Evolutionary conservation across 352 stramenopile genomes (phyloP), one percentile per base, ranked within the genome.

Genomic region (Plasmopara muralis): DNA sequence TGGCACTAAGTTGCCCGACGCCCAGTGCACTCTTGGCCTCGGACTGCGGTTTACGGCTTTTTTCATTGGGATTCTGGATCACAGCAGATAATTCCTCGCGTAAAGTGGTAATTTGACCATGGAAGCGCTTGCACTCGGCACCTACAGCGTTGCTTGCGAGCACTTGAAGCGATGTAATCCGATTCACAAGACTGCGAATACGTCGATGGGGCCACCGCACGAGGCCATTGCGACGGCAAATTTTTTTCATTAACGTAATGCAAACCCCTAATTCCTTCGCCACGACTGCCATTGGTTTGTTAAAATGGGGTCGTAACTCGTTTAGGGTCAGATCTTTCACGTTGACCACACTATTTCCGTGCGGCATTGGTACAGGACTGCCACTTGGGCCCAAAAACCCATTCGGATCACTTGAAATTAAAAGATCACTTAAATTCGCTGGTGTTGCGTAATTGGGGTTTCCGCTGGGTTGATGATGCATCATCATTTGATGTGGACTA

Each of bases 161-260:
- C 10, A 85, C 70, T 50, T 92, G 77, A 5, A 89, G 57, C 47
- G 77, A 86, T 35, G 72, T 85, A 45, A 92, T 92, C 13, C 79
- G 72, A 57, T 92, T 92, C 40, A 89, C 77, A 30, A 92, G 75
- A 42, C 77, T 88, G 28, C 78, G 78, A 54, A 92, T 92, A 28
- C 77, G 74, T 40, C 82, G 73, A 47, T 92, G 82, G n/a, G 82
- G 82, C 82, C 82, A 92, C 8, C 82, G 82, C 40, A 78, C 60
- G 43, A 92, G 73, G 8, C 82, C 82, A 53, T 92, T 92, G 53
- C 76, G 74, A 33, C 82, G 78, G 46, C 82, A 92, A 46, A 92
- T 92, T 46, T 92, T 92, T 66, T 92, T 92, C 75, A 92, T 87
- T 43, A 92, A 64, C 42, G 82, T 92, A 60, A 92, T 89, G 48